phyloP scores from a whole-genome alignment of 2,329 filamentous ascomycete species.

The Diaporthe ampelina region DNA sequence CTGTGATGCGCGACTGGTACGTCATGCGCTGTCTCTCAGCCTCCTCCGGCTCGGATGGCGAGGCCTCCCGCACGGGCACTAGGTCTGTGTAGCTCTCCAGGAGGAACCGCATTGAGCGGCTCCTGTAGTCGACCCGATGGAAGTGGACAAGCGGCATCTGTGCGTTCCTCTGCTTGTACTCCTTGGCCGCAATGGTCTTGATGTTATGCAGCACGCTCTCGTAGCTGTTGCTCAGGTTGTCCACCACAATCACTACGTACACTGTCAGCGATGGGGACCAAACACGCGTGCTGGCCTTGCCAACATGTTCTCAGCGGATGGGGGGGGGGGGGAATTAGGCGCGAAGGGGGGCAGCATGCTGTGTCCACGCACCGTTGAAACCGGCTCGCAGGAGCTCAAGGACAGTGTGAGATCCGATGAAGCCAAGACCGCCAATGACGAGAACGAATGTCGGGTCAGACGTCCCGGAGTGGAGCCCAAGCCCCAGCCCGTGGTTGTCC shows the following conservation, averaged over 20 bases:
- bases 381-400: slow-evolving; percentile 67
- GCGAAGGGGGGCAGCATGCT: neutral
- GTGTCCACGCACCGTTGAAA: slow-evolving; percentile 56
- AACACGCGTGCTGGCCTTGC: neutral
- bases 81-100: slow-evolving; percentile 53
- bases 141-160: slow-evolving; percentile 51
- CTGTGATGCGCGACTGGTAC: slow-evolving; percentile 64
- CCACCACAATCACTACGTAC: slow-evolving; percentile 57
- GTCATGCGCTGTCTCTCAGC: slow-evolving; percentile 39
- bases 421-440: slow-evolving; percentile 68
- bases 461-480: slow-evolving; percentile 37
- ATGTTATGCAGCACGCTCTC: slow-evolving; percentile 49
- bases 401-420: slow-evolving; percentile 69
- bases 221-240: slow-evolving; percentile 61
- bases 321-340: neutral
- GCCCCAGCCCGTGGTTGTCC: slow-evolving; percentile 32
- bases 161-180: slow-evolving; percentile 46
- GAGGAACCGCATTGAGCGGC: slow-evolving; percentile 53
- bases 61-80: slow-evolving; percentile 34
- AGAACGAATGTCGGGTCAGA: slow-evolving; percentile 52
- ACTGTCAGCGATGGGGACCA: slow-evolving; percentile 14
- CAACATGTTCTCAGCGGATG: neutral
- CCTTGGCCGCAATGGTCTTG: slow-evolving; percentile 47
- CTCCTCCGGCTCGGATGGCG: slow-evolving; percentile 24
- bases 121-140: slow-evolving; percentile 56